Evolutionary conservation across 2,329 filamentous ascomycete genomes (phyloP), one percentile per base, ranked within the genome.

Genomic region (Rutstroemia sp.): DNA sequence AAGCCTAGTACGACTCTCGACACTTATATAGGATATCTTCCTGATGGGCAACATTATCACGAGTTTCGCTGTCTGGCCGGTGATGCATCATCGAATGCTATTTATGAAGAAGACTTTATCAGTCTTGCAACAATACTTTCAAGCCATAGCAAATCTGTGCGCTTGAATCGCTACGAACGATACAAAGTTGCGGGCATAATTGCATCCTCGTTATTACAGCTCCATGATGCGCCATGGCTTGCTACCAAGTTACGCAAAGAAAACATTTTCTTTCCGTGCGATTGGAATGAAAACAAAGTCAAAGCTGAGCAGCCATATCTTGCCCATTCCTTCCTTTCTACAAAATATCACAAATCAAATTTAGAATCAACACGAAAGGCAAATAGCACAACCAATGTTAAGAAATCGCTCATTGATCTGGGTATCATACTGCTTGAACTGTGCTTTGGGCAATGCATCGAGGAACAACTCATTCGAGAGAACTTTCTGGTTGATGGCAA

Each of bases 361-460:
- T 27, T 9, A 18, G n/a, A 38, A 44, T 4, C 41, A 23, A 14
- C 8, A 4, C 14, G 25, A n/a, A 45, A 21, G 6, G 2, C 12
- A 3, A 53, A 23, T 16, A 49, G 51, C 27, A 53, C 56, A 4
- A 47, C 56, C 27, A 37, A 47, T 6, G 46, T 57, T 1, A 62
- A 61, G 3, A 56, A 61, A 10, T 58, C 52, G 42, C 54, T 66
- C 5, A 54, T 12, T 4, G 51, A 58, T 30, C 56, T 67, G 5
- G 65, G 62, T 1, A 68, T 64, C 16, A 23, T 66, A 4, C 54
- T 68, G 1, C 61, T 66, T 1, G 66, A 68, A 49, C 59, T 67
- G 5, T 66, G 63, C 37, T 67, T 63, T 34, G 62, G 63, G 2
- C 44, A 65, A 52, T 8, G 60, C 3, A 63, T 68, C 7, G 65